A percentile compares a stretch with the other conserved stretches of the same genome.
These are phyloP conservation scores for Tirmania nivea DNA, from an alignment of 495 filamentous ascomycete species.

Conservation along the genomic window DNA sequence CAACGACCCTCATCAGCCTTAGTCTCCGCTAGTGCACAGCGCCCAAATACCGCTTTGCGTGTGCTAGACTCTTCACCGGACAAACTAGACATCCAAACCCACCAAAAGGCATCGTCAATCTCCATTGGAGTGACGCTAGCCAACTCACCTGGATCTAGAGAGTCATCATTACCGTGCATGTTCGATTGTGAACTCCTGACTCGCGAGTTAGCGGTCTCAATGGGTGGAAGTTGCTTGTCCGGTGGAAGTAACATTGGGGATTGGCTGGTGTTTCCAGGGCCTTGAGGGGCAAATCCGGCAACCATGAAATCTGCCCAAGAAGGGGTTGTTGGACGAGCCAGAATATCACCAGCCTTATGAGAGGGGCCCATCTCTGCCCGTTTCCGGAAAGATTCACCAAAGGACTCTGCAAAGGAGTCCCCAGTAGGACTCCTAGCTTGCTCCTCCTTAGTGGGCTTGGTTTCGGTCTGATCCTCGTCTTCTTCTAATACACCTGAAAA, in stretches of 20 bases:
- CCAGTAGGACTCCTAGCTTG: background rate
- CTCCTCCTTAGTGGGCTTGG: background rate
- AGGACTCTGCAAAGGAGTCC: background rate
- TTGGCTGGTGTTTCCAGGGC: conserved; percentile 26
- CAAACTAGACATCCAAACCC: conserved; percentile 97
- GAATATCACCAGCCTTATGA: conserved; percentile 23
- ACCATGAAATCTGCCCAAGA: conserved; percentile 97
- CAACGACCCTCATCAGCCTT: conserved; percentile 59
- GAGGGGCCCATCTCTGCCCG: background rate
- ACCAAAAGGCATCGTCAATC: conserved; percentile 95
- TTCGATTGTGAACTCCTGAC: conserved; percentile 82
- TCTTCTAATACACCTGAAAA: conserved; percentile 63
- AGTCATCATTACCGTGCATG: conserved; percentile 38
- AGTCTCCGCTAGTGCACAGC: conserved; percentile 83
- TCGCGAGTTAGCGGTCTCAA: conserved; percentile 40
- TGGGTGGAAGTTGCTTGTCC: conserved; percentile 75
- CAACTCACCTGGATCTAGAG: conserved; percentile 76
- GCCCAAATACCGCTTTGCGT: conserved; percentile 80
- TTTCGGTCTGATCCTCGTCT: conserved; percentile 30
- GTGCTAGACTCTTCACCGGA: conserved; percentile 66
- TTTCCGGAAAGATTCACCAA: background rate
- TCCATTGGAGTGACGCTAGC: conserved; percentile 73
- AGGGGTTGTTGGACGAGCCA: conserved; percentile 76
- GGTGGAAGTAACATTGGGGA: conserved; percentile 58
- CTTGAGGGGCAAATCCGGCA: conserved; percentile 69